phyloP scores from a whole-genome alignment of 495 filamentous ascomycete species.

The Aspergillus saccharolyticus region DNA sequence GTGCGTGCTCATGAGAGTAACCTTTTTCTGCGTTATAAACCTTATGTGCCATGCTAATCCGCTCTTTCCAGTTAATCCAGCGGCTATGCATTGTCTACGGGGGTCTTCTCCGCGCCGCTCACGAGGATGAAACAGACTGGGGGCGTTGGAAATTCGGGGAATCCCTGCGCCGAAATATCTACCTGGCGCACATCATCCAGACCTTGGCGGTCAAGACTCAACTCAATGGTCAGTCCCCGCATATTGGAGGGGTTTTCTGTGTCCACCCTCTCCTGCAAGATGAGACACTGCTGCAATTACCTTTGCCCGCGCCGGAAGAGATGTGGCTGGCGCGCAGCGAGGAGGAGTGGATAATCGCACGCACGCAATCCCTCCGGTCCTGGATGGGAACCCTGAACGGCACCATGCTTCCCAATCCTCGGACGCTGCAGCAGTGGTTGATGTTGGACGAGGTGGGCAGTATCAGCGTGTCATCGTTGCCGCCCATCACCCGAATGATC shows the following conservation, averaged over 20 bases:
- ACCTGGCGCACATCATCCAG: slow-evolving; percentile 17
- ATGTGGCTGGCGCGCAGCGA: slow-evolving; percentile 18
- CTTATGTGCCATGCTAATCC: neutral
- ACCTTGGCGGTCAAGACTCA: slow-evolving; percentile 9
- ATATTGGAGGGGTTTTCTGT: neutral
- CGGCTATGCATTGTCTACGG: slow-evolving; percentile 9
- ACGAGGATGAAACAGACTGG: slow-evolving; percentile 15
- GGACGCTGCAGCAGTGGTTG: slow-evolving; percentile 12
- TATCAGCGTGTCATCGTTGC: slow-evolving; percentile 5
- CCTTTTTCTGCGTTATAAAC: no score
- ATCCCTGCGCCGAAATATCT: slow-evolving; percentile 19
- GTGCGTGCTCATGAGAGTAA: neutral
- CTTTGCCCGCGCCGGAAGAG: slow-evolving; percentile 15
- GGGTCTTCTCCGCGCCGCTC: slow-evolving; percentile 1
- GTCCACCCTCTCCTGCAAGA: slow-evolving; percentile 7
- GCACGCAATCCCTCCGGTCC: slow-evolving; percentile 9
- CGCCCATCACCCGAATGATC: slow-evolving; percentile 15
- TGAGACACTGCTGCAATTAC: slow-evolving; percentile 8
- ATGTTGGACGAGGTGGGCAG: slow-evolving; percentile 3
- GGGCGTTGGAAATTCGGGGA: slow-evolving; percentile 18
- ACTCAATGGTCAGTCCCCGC: neutral
- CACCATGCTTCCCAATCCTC: neutral
- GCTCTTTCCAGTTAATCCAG: slow-evolving; percentile 9
- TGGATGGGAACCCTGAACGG: neutral
- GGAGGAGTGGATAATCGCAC: slow-evolving; percentile 13